Evolutionary conservation across 495 filamentous ascomycete species (phyloP).

Genomic region (Penicillium argentinense): DNA sequence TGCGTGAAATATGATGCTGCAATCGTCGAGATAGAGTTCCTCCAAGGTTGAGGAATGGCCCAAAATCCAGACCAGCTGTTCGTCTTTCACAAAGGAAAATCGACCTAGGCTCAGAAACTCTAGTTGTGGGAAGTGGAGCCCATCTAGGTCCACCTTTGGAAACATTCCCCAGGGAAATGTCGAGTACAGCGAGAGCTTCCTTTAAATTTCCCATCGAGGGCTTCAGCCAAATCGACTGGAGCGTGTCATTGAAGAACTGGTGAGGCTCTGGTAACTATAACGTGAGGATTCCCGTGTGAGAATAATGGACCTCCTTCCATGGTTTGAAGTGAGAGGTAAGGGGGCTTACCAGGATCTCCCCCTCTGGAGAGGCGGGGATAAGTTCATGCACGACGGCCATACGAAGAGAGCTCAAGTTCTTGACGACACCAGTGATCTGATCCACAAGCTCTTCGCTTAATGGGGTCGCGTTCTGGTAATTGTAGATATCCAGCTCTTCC

Average conservation of each 20-base stretch:
- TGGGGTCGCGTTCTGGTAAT: conserved; percentile 17
- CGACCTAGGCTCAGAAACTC: conserved; percentile 23
- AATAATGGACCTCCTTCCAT: too few relatives aligned
- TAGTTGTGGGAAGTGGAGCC: conserved; percentile 22
- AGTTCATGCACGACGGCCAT: conserved; percentile 19
- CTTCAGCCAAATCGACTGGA: conserved; percentile 24
- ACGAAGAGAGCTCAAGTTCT: conserved; percentile 19
- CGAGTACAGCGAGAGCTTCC: conserved; percentile 27
- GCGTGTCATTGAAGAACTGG: too few relatives aligned
- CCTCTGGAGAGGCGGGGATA: conserved; percentile 9
- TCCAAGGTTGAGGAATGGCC: conserved; percentile 17
- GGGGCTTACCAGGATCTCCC: conserved; percentile 15
- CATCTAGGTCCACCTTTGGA: conserved; percentile 14
- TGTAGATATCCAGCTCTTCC: conserved; percentile 18
- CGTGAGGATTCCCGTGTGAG: too few relatives aligned
- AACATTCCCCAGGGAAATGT: conserved; percentile 22
- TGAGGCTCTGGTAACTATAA: conserved; percentile 8
- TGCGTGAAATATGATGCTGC: conserved; percentile 13
- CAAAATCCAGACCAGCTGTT: conserved; percentile 29
- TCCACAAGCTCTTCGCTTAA: conserved; percentile 6
- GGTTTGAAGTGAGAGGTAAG: conserved; percentile 8
- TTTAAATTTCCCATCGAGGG: conserved; percentile 17
- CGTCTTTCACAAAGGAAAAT: conserved; percentile 25
- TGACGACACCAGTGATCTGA: too few relatives aligned
- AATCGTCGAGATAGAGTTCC: conserved; percentile 26